These are phyloP conservation scores for Tylopilus cervinicoccineus DNA, from an alignment of 768 basidiomycete species.

Conservation along the genomic window DNA sequence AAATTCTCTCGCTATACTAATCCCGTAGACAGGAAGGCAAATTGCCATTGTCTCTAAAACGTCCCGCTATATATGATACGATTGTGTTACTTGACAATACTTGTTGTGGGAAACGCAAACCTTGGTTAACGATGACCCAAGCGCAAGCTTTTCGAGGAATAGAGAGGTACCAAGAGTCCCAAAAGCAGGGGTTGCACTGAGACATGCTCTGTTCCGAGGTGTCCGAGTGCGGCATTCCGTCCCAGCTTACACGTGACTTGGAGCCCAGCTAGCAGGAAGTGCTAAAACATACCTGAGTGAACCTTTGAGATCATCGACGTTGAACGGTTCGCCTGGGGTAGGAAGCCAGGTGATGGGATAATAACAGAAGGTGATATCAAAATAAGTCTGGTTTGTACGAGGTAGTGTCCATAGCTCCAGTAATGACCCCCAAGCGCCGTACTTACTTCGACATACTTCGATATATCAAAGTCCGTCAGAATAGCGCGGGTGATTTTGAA, in stretches of 20 bases:
- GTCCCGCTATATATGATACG: slow-evolving; percentile 60
- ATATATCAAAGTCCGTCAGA: slow-evolving; percentile 82
- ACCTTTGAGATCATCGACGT: slow-evolving; percentile 75
- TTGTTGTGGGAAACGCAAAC: slow-evolving; percentile 32
- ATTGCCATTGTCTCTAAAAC: slow-evolving; percentile 71
- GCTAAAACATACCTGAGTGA: slow-evolving; percentile 53
- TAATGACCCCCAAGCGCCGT: neutral
- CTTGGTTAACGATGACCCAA: slow-evolving; percentile 80
- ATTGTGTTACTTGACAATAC: neutral
- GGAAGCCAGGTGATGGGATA: slow-evolving; percentile 97
- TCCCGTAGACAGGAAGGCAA: slow-evolving; percentile 86
- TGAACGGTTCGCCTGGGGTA: slow-evolving; percentile 91
- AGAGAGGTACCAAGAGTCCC: slow-evolving; percentile 82
- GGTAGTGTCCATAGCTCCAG: neutral
- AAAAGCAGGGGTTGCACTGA: slow-evolving; percentile 77
- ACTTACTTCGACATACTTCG: slow-evolving; percentile 70
- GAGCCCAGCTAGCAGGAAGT: neutral
- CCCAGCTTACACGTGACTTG: slow-evolving; percentile 1
- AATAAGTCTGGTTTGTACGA: slow-evolving; percentile 60
- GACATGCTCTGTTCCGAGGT: slow-evolving; percentile 48
- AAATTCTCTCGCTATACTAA: slow-evolving; percentile 50
- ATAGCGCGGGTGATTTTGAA: slow-evolving; percentile 88
- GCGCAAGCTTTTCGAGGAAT: slow-evolving; percentile 87
- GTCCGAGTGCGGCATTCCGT: neutral
- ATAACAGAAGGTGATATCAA: slow-evolving; percentile 96